These are phyloP conservation scores for Trichoderma sp. DNA, from an alignment of 2,329 filamentous ascomycete species.

Conservation along the genomic window DNA sequence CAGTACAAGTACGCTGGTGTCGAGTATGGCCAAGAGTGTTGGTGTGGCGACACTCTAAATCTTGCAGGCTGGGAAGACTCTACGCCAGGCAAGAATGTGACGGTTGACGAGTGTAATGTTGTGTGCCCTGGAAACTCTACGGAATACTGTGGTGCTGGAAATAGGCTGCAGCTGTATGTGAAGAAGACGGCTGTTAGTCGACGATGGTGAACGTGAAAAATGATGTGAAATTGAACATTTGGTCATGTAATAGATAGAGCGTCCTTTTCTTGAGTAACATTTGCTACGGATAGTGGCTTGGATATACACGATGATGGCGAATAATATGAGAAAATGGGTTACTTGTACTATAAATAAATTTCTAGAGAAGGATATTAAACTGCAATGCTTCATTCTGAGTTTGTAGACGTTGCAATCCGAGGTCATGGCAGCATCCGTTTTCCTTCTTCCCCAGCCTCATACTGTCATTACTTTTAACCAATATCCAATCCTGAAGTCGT, in stretches of 20 bases:
- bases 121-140: constrained; percentile 36
- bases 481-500: not conserved
- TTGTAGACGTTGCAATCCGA: not conserved
- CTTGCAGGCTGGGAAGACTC: constrained; percentile 27
- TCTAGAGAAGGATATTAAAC: not conserved
- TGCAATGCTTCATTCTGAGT: not conserved
- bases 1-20: constrained; percentile 38
- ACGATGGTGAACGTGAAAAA: not conserved
- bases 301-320: not conserved
- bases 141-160: constrained; percentile 33
- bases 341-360: not conserved
- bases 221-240: not conserved
- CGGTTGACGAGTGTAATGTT: constrained; percentile 33
- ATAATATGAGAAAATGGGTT: not conserved
- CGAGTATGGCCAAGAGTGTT: constrained; percentile 41
- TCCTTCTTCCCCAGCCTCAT: not conserved
- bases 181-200: not conserved
- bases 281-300: not conserved
- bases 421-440: not conserved
- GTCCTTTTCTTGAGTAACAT: not conserved
- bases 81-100: constrained; percentile 32
- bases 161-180: constrained; percentile 35
- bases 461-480: not conserved
- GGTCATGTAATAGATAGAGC: not conserved
- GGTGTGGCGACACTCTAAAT: constrained; percentile 36